Percentiles rank a stretch among this genome's conserved stretches.
Conservation (phyloP, 495 filamentous ascomycete species). For the Thozetella sp. region DNA sequence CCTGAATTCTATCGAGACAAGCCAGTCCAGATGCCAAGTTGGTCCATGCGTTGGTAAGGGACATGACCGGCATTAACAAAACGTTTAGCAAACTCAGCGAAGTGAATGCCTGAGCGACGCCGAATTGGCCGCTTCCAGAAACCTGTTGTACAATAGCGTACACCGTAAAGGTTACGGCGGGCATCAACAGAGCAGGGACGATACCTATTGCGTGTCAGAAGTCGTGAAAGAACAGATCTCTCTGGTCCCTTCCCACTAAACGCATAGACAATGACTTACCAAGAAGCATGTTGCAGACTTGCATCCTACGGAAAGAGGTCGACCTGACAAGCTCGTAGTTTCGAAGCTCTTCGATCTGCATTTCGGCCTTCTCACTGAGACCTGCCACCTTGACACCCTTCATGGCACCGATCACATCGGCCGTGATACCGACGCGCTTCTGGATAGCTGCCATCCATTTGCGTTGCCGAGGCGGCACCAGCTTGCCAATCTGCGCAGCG, state of each 20-base stretch:
- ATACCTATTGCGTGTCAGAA: background rate
- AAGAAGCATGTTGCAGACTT: constrained; percentile 4
- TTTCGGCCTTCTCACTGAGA: constrained; percentile 10
- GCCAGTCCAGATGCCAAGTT: constrained; percentile 21
- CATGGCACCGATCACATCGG: constrained; percentile 9
- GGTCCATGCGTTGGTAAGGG: constrained; percentile 6
- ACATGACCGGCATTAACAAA: constrained; percentile 10
- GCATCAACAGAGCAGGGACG: constrained; percentile 7
- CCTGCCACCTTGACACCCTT: constrained; percentile 13
- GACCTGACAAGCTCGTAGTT: constrained; percentile 11
- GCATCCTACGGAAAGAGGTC: constrained; percentile 9
- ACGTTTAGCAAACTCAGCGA: constrained; percentile 11
- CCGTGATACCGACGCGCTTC: constrained; percentile 14
- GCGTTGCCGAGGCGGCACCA: constrained; percentile 10
- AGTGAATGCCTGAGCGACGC: constrained; percentile 12
- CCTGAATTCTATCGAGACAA: constrained; percentile 39
- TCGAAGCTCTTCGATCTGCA: constrained; percentile 11
- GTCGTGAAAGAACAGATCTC: background rate
- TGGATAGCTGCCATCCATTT: constrained; percentile 16
- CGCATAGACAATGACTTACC: constrained; percentile 5
- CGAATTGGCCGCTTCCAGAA: constrained; percentile 11
- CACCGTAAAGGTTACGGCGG: constrained; percentile 14
- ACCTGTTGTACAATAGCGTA: constrained; percentile 14
- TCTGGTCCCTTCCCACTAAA: too few species aligned
- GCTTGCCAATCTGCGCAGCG: constrained; percentile 9